Percentiles rank a stretch among this genome's conserved stretches.
Conservation (phyloP, 345 rosid genomes). For the Camelina hispida region DNA sequence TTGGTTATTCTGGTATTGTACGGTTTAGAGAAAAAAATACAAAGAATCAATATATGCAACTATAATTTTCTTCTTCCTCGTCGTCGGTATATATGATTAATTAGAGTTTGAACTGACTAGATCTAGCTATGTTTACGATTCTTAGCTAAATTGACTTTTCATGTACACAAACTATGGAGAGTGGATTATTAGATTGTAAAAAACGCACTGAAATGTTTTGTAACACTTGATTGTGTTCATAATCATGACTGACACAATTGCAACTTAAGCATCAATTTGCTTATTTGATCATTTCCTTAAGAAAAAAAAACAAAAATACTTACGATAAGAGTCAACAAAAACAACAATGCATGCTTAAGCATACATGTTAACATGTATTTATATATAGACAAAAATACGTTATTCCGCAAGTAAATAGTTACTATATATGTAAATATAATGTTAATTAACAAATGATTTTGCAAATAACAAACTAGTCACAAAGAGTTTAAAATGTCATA, state of each 20-base stretch:
- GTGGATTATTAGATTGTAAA: neutral
- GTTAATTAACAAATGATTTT: neutral
- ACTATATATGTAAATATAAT: neutral
- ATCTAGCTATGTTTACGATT: neutral
- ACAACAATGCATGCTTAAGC: neutral
- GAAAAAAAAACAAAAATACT: too few species aligned
- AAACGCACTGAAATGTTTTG: neutral
- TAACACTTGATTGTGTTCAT: neutral
- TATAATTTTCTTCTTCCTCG: neutral
- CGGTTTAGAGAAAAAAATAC: too few species aligned
- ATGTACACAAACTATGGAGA: neutral
- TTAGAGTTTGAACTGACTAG: neutral
- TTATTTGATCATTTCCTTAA: too few species aligned
- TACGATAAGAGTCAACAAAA: neutral
- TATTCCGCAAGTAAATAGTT: neutral
- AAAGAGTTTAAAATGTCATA: neutral
- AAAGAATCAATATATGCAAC: neutral
- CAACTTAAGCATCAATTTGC: neutral
- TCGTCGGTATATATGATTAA: neutral
- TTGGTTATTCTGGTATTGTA: too few species aligned
- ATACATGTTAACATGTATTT: too few species aligned
- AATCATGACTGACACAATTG: neutral
- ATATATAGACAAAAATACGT: too few species aligned
- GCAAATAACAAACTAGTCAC: neutral
- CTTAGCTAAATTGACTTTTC: neutral